Conservation (phyloP, 2,329 filamentous ascomycete genomes). For the Fusarium sacchari region DNA sequence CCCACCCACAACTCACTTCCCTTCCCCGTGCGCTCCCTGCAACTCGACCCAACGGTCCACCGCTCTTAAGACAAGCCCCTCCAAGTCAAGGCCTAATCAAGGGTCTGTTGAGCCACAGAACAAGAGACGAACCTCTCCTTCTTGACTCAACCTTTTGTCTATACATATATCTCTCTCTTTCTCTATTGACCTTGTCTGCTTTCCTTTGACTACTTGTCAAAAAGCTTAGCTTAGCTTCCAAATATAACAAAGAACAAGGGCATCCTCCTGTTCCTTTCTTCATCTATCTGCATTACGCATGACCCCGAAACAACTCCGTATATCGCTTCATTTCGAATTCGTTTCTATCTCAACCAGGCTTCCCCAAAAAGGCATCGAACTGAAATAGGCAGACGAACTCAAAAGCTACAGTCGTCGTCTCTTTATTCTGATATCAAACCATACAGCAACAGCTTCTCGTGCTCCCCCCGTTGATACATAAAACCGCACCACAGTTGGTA, state of each 20-base stretch:
- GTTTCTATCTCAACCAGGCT: slow-evolving; percentile 30
- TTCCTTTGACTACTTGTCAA: slow-evolving; percentile 26
- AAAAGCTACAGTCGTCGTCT: not conserved
- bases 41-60: slow-evolving; percentile 46
- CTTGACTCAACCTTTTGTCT: not conserved
- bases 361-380: slow-evolving; percentile 13
- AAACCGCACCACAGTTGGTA: slow-evolving; percentile 19
- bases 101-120: slow-evolving; percentile 33
- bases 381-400: not conserved
- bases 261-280: slow-evolving; percentile 30
- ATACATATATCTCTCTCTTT: slow-evolving; percentile 15
- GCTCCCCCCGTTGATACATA: not conserved
- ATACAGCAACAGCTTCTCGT: not conserved
- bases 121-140: slow-evolving; percentile 16
- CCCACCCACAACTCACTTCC: slow-evolving; percentile 37
- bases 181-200: slow-evolving; percentile 8
- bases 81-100: slow-evolving; percentile 41
- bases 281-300: slow-evolving; percentile 30
- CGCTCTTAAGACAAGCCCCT: slow-evolving; percentile 44
- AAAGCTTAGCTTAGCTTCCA: slow-evolving; percentile 43
- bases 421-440: not conserved
- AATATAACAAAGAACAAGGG: slow-evolving; percentile 36
- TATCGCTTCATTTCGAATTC: slow-evolving; percentile 33
- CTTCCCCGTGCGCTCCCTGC: slow-evolving; percentile 39
- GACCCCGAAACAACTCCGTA: slow-evolving; percentile 31